These are phyloP conservation scores for Amanita bisporigera DNA, from an alignment of 1,284 basidiomycete species.

Conservation along the genomic window DNA sequence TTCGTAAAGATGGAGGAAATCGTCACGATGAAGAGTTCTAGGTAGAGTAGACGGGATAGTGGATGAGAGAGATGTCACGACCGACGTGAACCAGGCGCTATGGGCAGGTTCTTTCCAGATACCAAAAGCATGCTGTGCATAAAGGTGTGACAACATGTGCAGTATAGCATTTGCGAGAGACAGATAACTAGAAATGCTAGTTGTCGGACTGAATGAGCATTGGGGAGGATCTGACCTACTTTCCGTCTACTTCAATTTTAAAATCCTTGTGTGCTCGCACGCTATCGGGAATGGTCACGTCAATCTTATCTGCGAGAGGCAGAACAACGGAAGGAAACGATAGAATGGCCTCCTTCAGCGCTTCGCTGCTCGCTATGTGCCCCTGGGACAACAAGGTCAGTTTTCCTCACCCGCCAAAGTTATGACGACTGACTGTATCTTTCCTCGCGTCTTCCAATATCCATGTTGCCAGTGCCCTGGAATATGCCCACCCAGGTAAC, in stretches of 20 bases:
- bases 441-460: conserved; percentile 59
- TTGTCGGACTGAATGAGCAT: neutral
- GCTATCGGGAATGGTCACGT: conserved; percentile 64
- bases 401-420: neutral
- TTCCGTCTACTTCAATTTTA: conserved; percentile 68
- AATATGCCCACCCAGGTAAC: conserved; percentile 83
- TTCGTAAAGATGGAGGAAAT: conserved; percentile 53
- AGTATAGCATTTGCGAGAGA: conserved; percentile 52
- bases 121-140: conserved; percentile 74
- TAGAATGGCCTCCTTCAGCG: conserved; percentile 72
- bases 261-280: conserved; percentile 68
- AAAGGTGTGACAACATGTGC: conserved; percentile 84
- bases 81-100: conserved; percentile 72
- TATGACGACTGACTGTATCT: conserved; percentile 49
- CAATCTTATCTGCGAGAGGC: conserved; percentile 83
- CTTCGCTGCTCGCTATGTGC: conserved; percentile 64
- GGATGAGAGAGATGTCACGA: conserved; percentile 52
- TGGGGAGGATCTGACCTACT: conserved; percentile 47
- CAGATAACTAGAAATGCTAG: conserved; percentile 41
- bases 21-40: conserved; percentile 43
- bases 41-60: conserved; percentile 45
- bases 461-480: conserved; percentile 74
- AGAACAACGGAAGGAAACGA: conserved; percentile 83
- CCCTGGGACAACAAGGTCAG: conserved; percentile 40
- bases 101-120: conserved; percentile 81